Percentiles rank a stretch among this genome's conserved stretches.
Conservation (phyloP, 2,329 filamentous ascomycete genomes). For the Cyphellophora attinorum region DNA sequence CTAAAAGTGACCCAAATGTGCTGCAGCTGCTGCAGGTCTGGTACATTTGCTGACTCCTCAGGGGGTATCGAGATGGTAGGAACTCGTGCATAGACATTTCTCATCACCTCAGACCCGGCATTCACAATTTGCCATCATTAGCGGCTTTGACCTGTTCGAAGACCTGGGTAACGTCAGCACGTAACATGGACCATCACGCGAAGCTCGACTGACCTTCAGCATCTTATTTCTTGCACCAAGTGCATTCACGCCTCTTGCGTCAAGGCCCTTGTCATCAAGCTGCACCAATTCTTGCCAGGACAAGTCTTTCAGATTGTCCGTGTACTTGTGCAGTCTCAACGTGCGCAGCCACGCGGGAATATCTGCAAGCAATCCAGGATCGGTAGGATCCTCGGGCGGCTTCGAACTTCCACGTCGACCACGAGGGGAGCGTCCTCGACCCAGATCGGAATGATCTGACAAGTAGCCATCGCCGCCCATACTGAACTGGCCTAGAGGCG, state of each 20-base stretch:
- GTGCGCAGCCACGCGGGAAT: slow-evolving; percentile 95
- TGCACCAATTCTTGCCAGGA: slow-evolving; percentile 91
- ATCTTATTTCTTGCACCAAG: slow-evolving; percentile 93
- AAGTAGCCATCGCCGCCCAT: slow-evolving; percentile 72
- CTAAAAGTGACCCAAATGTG: too few species aligned
- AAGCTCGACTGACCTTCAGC: slow-evolving; percentile 62
- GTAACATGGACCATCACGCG: neutral
- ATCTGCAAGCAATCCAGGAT: slow-evolving; percentile 80
- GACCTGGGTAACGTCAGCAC: slow-evolving; percentile 44
- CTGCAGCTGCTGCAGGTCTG: too few species aligned
- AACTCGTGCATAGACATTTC: too few species aligned
- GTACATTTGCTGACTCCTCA: too few species aligned
- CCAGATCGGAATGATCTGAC: slow-evolving; percentile 87
- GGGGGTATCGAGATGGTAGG: too few species aligned
- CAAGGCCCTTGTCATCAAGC: slow-evolving; percentile 84
- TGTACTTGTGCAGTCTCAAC: slow-evolving; percentile 94
- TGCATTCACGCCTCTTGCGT: slow-evolving; percentile 88
- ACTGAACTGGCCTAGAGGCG: slow-evolving; percentile 56
- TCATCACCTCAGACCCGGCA: too few species aligned
- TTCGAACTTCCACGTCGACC: slow-evolving; percentile 91
- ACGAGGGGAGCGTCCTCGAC: slow-evolving; percentile 80
- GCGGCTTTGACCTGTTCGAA: slow-evolving; percentile 92
- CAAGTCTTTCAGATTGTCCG: slow-evolving; percentile 93
- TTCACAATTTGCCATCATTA: slow-evolving; percentile 55
- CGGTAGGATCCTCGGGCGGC: slow-evolving; percentile 94